These are phyloP conservation scores for Mycena alexandri DNA, from an alignment of 768 basidiomycete species.

Conservation along the genomic window DNA sequence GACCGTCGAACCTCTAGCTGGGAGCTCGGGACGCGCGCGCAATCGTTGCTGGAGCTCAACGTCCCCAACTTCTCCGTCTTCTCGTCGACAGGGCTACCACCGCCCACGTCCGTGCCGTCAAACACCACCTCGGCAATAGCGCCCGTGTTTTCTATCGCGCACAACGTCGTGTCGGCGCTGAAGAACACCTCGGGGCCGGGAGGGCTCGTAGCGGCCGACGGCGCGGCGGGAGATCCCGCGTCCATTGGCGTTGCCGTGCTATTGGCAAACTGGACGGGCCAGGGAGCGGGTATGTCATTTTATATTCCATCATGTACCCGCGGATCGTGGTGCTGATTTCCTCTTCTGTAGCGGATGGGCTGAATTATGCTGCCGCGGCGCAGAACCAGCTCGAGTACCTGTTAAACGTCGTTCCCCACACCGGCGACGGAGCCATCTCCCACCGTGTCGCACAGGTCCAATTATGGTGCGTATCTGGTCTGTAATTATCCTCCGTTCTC, in stretches of 20 bases:
- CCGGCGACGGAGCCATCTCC: slow-evolving; percentile 84
- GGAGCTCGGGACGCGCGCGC: slow-evolving; percentile 69
- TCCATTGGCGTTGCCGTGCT: slow-evolving; percentile 81
- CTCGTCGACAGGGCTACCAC: slow-evolving; percentile 52
- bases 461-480: slow-evolving; percentile 67
- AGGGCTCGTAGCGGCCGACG: slow-evolving; percentile 67
- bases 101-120: slow-evolving; percentile 49
- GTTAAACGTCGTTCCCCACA: slow-evolving; percentile 67
- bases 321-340: slow-evolving; percentile 6
- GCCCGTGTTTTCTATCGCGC: slow-evolving; percentile 70
- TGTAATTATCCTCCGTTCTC: slow-evolving; percentile 1
- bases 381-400: slow-evolving; percentile 75
- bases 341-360: slow-evolving; percentile 45
- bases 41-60: slow-evolving; percentile 62
- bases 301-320: not conserved
- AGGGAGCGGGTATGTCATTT: slow-evolving; percentile 20
- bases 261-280: slow-evolving; percentile 62
- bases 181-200: slow-evolving; percentile 62
- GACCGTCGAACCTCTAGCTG: slow-evolving; percentile 61
- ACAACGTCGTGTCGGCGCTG: slow-evolving; percentile 59
- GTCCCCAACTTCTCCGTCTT: slow-evolving; percentile 61
- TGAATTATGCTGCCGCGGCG: slow-evolving; percentile 75
- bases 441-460: slow-evolving; percentile 79
- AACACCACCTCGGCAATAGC: slow-evolving; percentile 53
- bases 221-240: slow-evolving; percentile 83